Percentiles rank a stretch among this genome's conserved stretches.
phyloP scores from a whole-genome alignment of 2,329 filamentous ascomycete genomes.

The Colletotrichum godetiae region DNA sequence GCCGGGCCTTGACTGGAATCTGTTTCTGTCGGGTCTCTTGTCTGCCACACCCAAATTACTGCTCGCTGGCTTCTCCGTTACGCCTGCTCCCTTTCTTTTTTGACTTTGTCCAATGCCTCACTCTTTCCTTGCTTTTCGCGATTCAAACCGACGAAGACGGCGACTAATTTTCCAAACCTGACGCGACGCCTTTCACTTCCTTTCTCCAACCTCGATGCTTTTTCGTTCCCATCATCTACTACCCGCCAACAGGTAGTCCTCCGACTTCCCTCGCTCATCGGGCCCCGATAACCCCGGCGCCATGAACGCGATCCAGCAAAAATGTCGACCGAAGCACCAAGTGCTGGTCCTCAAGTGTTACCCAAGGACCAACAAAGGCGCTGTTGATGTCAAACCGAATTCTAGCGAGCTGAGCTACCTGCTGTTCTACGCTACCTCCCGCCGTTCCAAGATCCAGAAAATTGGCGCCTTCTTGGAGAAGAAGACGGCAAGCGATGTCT shows the following conservation, averaged over 20 bases:
- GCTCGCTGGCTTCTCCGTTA: constrained; percentile 16
- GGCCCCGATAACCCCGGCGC: constrained; percentile 41
- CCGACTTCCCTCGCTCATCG: constrained; percentile 9
- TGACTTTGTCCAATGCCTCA: constrained; percentile 28
- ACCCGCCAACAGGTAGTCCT: constrained; percentile 25
- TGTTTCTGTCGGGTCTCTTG: constrained; percentile 41
- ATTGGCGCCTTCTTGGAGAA: constrained; percentile 95
- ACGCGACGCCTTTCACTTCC: constrained; percentile 22
- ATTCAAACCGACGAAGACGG: constrained; percentile 22
- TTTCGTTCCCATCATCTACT: constrained; percentile 27
- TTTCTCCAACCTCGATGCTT: constrained; percentile 28
- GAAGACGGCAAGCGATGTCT: constrained; percentile 91
- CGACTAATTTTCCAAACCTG: constrained; percentile 5
- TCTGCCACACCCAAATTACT: constrained; percentile 39
- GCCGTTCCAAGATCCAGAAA: constrained; percentile 95
- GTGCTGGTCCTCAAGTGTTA: constrained; percentile 97
- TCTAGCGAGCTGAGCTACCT: constrained; percentile 97
- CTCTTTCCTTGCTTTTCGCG: constrained; percentile 32
- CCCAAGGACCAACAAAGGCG: constrained; percentile 89
- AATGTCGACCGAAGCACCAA: constrained; percentile 93
- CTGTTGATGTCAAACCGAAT: constrained; percentile 94
- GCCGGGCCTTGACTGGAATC: constrained; percentile 36
- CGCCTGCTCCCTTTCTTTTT: constrained; percentile 25
- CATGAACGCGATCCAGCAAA: constrained; percentile 75
- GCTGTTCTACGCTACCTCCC: constrained; percentile 95